These are phyloP conservation scores for Phytophthora sp. DNA, from an alignment of 352 stramenopile genomes.

Conservation along the genomic window DNA sequence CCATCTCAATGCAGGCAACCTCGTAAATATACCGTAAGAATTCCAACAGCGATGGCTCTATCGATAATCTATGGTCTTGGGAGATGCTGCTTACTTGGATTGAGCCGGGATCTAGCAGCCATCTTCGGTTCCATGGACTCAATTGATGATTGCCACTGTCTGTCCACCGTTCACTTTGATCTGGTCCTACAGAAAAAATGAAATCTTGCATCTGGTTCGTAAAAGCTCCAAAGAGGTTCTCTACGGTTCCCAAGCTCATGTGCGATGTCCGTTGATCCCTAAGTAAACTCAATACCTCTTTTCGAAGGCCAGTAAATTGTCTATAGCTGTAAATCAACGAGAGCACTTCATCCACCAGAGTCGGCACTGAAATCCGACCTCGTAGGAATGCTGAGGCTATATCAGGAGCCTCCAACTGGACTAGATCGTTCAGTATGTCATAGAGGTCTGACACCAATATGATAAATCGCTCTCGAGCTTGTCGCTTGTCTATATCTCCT, in stretches of 20 bases:
- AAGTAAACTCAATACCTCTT: constrained; percentile 13
- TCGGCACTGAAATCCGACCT: background rate
- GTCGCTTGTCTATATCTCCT: background rate
- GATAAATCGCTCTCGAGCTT: background rate
- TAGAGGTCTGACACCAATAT: constrained; percentile 9
- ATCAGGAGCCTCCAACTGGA: background rate
- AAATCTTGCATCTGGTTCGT: constrained; percentile 2
- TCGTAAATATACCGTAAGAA: constrained; percentile 6
- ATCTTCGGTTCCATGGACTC: constrained; percentile 19
- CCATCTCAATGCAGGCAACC: constrained; percentile 18
- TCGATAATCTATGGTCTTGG: background rate
- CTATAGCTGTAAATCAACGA: constrained; percentile 30
- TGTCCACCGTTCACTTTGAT: too few relatives aligned
- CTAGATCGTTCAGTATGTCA: background rate
- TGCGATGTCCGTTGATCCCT: background rate
- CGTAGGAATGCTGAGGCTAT: background rate
- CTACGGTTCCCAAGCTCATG: background rate
- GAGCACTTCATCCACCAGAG: constrained; percentile 39
- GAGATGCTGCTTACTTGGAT: background rate
- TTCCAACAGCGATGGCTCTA: background rate
- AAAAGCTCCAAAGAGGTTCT: constrained; percentile 14
- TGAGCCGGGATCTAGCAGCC: constrained; percentile 27
- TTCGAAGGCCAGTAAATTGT: constrained; percentile 16
- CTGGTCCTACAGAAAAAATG: background rate
- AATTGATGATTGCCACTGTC: too few relatives aligned